These are phyloP conservation scores for Astragalus glycyphyllos DNA, from an alignment of 306 rosid species.

Conservation along the genomic window DNA sequence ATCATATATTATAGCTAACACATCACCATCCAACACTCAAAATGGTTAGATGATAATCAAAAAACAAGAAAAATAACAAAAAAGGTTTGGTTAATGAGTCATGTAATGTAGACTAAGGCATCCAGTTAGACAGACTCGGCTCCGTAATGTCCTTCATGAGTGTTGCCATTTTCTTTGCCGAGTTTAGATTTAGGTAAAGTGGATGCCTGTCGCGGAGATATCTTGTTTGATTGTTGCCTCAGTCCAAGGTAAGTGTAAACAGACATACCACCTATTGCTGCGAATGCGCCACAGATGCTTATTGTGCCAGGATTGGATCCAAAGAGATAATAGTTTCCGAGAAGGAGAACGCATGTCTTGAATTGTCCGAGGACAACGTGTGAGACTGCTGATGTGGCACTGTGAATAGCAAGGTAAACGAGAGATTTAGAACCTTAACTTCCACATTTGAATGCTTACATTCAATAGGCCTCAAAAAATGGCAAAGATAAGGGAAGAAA, in stretches of 20 bases:
- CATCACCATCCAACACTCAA: constrained; percentile 38
- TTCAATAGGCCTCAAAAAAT: constrained; percentile 6
- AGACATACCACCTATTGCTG: constrained; percentile 89
- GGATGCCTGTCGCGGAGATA: constrained; percentile 66
- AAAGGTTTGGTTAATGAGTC: constrained; percentile 41
- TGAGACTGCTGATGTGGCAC: constrained; percentile 90
- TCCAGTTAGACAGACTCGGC: constrained; percentile 72
- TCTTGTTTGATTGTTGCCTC: constrained; percentile 61
- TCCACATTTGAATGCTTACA: not conserved
- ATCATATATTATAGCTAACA: constrained; percentile 31
- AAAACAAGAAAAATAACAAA: constrained; percentile 34
- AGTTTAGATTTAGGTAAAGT: constrained; percentile 71
- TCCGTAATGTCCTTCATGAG: constrained; percentile 62
- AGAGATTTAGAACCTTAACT: constrained; percentile 6
- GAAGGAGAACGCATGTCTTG: constrained; percentile 91
- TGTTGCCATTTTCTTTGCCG: constrained; percentile 74
- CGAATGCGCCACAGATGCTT: constrained; percentile 82
- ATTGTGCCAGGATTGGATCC: constrained; percentile 83
- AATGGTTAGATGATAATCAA: constrained; percentile 47
- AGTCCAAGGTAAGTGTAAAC: constrained; percentile 83
- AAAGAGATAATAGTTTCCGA: constrained; percentile 83
- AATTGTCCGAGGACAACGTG: constrained; percentile 98
- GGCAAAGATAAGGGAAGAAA: not conserved
- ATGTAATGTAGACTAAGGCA: constrained; percentile 24
- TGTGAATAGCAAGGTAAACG: constrained; percentile 45